phyloP scores from a whole-genome alignment of 805 yeast genomes.

The Candida michaelii region DNA sequence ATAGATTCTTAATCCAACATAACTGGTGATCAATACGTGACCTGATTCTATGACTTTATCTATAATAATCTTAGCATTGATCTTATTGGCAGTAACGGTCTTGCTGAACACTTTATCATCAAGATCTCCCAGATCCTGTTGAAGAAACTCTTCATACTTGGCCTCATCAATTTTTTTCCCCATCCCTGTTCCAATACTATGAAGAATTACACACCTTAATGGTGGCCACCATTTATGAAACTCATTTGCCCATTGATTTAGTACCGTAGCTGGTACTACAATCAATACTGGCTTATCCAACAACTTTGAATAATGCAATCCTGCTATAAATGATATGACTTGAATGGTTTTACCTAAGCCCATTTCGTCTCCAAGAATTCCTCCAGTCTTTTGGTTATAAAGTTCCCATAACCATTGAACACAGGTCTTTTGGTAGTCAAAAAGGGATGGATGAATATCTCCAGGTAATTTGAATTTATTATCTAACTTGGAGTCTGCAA shows the following conservation, averaged over 20 bases:
- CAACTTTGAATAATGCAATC: slow-evolving; percentile 77
- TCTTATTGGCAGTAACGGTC: slow-evolving; percentile 29
- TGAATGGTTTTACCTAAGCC: slow-evolving; percentile 96
- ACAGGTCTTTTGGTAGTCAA: slow-evolving; percentile 93
- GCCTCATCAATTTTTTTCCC: slow-evolving; percentile 38
- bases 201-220: slow-evolving; percentile 77
- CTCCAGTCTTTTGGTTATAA: slow-evolving; percentile 87
- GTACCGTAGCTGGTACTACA: slow-evolving; percentile 95
- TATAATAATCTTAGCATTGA: slow-evolving; percentile 48
- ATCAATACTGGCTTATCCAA: slow-evolving; percentile 76
- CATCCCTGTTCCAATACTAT: slow-evolving; percentile 93
- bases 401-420: slow-evolving; percentile 98
- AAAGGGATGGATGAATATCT: slow-evolving; percentile 80
- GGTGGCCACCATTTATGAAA: slow-evolving; percentile 99
- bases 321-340: slow-evolving; percentile 86
- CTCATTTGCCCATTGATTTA: slow-evolving; percentile 97
- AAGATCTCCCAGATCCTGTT: slow-evolving; percentile 36
- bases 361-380: slow-evolving; percentile 97
- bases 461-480: slow-evolving; percentile 79
- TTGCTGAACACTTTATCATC: slow-evolving; percentile 16
- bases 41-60: slow-evolving; percentile 65
- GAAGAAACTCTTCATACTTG: slow-evolving; percentile 50
- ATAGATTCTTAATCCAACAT: slow-evolving; percentile 78
- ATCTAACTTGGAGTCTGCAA: slow-evolving; percentile 73
- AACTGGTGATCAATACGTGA: slow-evolving; percentile 86